Base-by-base conservation (phyloP, 163 green algal species). In the Coccomyxa subellipsoidea region DNA sequence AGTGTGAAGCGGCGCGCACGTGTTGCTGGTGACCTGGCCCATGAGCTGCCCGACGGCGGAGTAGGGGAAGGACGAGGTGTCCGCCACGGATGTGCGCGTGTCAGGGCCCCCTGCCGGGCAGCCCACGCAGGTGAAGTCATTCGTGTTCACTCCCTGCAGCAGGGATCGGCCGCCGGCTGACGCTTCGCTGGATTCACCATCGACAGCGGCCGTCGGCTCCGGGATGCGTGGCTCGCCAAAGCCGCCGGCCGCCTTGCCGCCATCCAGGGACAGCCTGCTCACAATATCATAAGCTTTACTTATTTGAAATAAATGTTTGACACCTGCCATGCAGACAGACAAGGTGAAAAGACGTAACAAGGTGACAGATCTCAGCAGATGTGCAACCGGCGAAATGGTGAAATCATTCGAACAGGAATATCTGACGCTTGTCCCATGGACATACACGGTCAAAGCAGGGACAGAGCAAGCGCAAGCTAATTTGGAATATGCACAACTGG, bases 1-100 rank as follows among this genome's bases (percentile, higher is more conserved):
- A 59, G 5, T 1, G 47, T 18, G 1, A 18, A 7, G 5, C 15
- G 23, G 5, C 15, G 47, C 70, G 31, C 70, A 77, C 70, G 70
- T 77, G 70, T 77, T 77, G 32, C 32, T 38, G 32, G 32, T 40
- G 34, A 77, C 34, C 70, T 77, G 70, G 70, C 70, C 70, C 70
- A 77, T 38, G 32, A 77, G 70, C 70, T 77, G 70, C 27, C 70
- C 70, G 32, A 77, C 27, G 32, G 70, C 70, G 10, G 70, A 77
- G 70, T 77, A 77, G 70, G 70, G 70, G 70, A 77, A 77, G 2
- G 32, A 31, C 31, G 2, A 31, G 2, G 70, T 40, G 34, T 53
- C 25, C 21, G 31, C 10, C 70, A 77, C 70, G 12, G 23, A 34
- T 34, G 66, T 73, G 1, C 66, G 66, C 21, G 66, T 36, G 66